Base-by-base conservation (phyloP, 306 rosid species). In the Abrus precatorius region DNA sequence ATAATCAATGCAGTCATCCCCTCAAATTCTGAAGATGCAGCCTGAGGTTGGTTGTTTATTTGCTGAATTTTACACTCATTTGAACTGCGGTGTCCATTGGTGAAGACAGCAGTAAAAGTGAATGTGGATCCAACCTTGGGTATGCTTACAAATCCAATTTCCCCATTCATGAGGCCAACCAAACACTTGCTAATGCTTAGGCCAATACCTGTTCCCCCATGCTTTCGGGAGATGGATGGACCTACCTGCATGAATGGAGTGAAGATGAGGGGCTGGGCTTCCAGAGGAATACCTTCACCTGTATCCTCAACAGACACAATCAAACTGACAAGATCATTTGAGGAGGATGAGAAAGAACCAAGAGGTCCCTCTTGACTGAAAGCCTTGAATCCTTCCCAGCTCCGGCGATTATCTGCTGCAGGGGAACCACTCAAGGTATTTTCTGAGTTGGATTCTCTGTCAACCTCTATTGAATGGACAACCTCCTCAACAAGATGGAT, bases 151-250 rank as follows among this genome's bases (percentile, higher is more conserved):
- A 93, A 95, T 47, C 94, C 98, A 57, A 95, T 95, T 81, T 95
- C 99, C 52, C 99, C 99, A 67, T 89, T 86, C 99, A 95, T 95
- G 80, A 92, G 99, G 78, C 92, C 89, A 87, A 95, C 98, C 83
- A 95, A 84, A 84, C 97, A 95, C 87, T 95, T 93, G 92, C 99
- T 95, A 78, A 95, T 95, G 90, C 99, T 91, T 60, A 95, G 82
- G 49, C 99, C 99, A 70, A 95, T 95, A 72, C 99, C 99, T 3
- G 99, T 95, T 80, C 99, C 99, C 34, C 98, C 99, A 52, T 95
- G 94, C 8, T 90, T 95, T 60, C 98, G 86, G 33, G 97, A 93
- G 82, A 88, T 93, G 55, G 99, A 93, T 53, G 98, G 88, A 73
- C 91, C 92, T 45, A 95, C 98, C 82, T 95, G 99, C 98, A 92